phyloP scores from a whole-genome alignment of 768 basidiomycete species.

The Sarcodon sp. region DNA sequence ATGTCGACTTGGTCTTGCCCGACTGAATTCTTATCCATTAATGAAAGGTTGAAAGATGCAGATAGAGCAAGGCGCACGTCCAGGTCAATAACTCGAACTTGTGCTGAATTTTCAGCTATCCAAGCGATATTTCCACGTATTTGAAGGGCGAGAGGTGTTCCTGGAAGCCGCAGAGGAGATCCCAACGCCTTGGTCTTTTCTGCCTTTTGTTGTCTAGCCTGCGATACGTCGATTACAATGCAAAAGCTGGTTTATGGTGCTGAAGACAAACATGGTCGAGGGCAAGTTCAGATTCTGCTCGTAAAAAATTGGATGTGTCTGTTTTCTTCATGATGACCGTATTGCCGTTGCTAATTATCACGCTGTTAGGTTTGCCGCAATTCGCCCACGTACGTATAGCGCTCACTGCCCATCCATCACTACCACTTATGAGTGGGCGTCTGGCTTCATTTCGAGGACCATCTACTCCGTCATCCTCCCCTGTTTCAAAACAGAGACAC shows the following conservation, averaged over 20 bases:
- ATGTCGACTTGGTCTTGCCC: constrained; percentile 65
- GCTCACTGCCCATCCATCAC: neutral
- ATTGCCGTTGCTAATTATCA: neutral
- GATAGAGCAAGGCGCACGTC: constrained; percentile 34
- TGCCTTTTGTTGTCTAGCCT: constrained; percentile 68
- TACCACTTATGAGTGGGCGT: constrained; percentile 31
- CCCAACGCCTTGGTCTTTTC: constrained; percentile 61
- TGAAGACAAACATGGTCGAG: constrained; percentile 26
- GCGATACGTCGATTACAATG: constrained; percentile 3
- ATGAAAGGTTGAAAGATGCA: constrained; percentile 1
- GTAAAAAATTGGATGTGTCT: constrained; percentile 40
- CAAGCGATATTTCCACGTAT: constrained; percentile 59
- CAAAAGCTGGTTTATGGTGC: neutral
- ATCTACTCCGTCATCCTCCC: constrained; percentile 61
- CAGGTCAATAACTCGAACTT: constrained; percentile 61
- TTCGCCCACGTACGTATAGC: no score
- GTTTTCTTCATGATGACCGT: constrained; percentile 9
- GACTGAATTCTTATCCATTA: constrained; percentile 32
- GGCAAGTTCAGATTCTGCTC: constrained; percentile 59
- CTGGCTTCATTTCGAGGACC: constrained; percentile 73
- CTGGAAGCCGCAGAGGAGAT: constrained; percentile 61
- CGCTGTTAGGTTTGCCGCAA: no score
- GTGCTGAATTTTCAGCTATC: constrained; percentile 80
- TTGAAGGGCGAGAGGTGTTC: constrained; percentile 62
- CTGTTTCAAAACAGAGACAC: constrained; percentile 31